These are phyloP conservation scores for Globisporangium cederbergense DNA, from an alignment of 352 stramenopile species.

Conservation along the genomic window DNA sequence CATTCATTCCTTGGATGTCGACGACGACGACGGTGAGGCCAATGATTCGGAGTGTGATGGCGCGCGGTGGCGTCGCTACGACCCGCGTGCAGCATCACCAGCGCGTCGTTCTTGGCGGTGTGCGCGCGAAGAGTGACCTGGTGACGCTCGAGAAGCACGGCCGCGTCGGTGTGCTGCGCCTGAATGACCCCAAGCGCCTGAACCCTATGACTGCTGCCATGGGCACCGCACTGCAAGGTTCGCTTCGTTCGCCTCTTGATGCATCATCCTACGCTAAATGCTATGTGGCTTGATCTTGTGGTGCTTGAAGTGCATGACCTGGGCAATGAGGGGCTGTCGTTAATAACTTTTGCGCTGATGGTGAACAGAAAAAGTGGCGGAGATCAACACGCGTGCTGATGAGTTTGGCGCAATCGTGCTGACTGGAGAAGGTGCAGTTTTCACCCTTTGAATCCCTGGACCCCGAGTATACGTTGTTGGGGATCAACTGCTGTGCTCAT, in stretches of 20 bases:
- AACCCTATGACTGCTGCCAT: conserved; percentile 88
- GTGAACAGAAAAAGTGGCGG: conserved; percentile 32
- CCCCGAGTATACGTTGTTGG: too few species aligned
- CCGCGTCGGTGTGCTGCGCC: conserved; percentile 40
- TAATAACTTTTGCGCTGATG: neutral
- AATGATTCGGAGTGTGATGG: neutral
- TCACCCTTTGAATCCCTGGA: too few species aligned
- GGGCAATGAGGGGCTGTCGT: neutral
- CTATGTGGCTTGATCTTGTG: neutral
- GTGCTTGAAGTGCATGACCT: neutral
- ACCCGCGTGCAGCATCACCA: neutral
- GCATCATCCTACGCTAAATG: neutral
- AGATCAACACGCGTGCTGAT: conserved; percentile 45
- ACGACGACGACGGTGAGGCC: neutral
- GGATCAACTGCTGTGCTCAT: neutral
- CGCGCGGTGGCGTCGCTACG: neutral
- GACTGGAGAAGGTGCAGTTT: conserved; percentile 45
- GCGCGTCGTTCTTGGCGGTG: conserved; percentile 2
- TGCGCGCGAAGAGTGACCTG: conserved; percentile 30
- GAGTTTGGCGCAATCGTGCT: conserved; percentile 76
- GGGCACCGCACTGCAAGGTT: conserved; percentile 58
- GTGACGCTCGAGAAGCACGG: conserved; percentile 53
- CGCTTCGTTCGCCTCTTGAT: neutral
- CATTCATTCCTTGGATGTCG: neutral
- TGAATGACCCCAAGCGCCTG: conserved; percentile 80